Base-by-base conservation (phyloP, 225 moss, liverwort and hornwort genomes). In the Ulota crispa region DNA sequence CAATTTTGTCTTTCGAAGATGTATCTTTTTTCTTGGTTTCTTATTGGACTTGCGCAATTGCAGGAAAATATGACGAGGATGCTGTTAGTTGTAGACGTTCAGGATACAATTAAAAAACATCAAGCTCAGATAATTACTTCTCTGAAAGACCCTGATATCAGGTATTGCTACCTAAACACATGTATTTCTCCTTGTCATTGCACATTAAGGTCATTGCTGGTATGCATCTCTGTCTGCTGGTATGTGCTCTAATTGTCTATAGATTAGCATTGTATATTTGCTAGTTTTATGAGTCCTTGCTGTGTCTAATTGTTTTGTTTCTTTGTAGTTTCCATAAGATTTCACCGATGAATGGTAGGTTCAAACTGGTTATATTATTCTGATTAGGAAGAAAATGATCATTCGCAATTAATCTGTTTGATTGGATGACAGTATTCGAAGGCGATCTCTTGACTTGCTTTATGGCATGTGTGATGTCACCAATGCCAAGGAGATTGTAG, bases 51-150 rank as follows among this genome's bases (percentile, higher is more conserved):
- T 81, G 24, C 28, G 16, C 41, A 73, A 64, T 68, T 94, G 93
- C 93, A 98, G 97, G 97, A 98, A 85, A 98, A 98, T 76, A 98
- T 98, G 97, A 98, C 97, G 62, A 88, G 97, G 87, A 98, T 98
- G 97, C 87, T 98, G 4, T 79, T 98, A 87, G 97, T 98, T 66
- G 89, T 95, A 88, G 97, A 98, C 87, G 92, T 98, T 76, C 93
- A 94, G 67, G 97, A 98, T 57, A 98, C 92, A 60, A 98, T 98
- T 34, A 98, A 95, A 87, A 93, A 94, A 77, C 93, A 98, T 89
- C 97, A 98, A 91, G 97, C 94, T 47, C 97, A 98, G 86, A 98
- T 98, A 69, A 98, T 95, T 67, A 94, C 85, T 70, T 98, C 97
- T 68, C 73, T 98, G 50, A 98, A 98, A 88, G 97, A 98, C 65